Conservation (phyloP, 306 rosid species). For the Crataegus laevigata region DNA sequence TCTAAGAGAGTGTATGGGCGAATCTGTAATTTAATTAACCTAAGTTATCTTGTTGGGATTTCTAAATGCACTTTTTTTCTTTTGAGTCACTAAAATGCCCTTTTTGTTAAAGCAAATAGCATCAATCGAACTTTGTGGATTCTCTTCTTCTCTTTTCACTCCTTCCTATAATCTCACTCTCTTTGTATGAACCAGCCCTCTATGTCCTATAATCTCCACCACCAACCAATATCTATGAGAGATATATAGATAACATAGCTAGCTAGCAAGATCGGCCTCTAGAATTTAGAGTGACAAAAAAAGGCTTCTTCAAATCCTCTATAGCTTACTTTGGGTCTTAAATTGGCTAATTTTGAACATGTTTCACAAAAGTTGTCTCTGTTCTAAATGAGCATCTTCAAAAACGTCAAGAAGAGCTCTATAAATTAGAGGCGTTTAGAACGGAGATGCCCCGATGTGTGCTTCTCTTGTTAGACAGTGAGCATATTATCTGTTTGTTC, state of each 20-base stretch:
- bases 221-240: background rate
- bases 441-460: slow-evolving; percentile 6
- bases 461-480: slow-evolving; percentile 9
- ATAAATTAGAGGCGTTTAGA: background rate
- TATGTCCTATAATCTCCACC: background rate
- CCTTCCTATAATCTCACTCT: background rate
- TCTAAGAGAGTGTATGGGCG: background rate
- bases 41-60: slow-evolving; percentile 8
- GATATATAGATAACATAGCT: background rate
- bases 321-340: slow-evolving; percentile 2
- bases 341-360: background rate
- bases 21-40: slow-evolving; percentile 6
- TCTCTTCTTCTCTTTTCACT: background rate
- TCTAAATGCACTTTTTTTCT: background rate
- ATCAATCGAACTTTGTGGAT: slow-evolving; percentile 6
- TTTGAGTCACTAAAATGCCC: too few relatives aligned
- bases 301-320: background rate
- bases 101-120: background rate
- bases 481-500: background rate
- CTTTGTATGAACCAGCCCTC: background rate
- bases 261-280: background rate
- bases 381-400: background rate
- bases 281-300: background rate
- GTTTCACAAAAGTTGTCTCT: background rate
- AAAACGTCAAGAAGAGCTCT: slow-evolving; percentile 9